Evolutionary conservation across 805 yeast species (phyloP), one percentile per base, ranked within the genome.

Genomic region (Barnettozyma botsteinii): DNA sequence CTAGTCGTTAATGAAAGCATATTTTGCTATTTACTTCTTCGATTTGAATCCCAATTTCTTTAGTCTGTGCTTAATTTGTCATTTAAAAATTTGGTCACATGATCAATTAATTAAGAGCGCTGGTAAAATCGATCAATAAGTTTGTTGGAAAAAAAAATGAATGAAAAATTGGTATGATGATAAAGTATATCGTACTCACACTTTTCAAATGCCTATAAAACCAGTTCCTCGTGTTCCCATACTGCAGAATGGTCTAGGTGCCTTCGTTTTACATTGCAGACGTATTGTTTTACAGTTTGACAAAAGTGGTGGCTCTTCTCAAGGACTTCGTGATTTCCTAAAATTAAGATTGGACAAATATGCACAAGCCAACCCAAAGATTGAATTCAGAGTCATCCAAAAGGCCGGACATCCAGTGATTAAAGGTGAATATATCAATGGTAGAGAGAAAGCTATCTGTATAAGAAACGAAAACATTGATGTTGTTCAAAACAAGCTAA

Each of bases 291-390:
- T 93, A 33, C 82, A 85, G 45, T 93, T 81, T 65, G 88, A 96
- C 67, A 88, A 93, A 70, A 83, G 94, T 81, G 98, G 97, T 31
- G 98, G 97, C 18, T 83, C 95, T 3, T 89, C 98, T 1, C 70
- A 71, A 38, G 97, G 97, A 4, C 74, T 88, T 66, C 62, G 88
- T 57, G 79, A 82, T 40, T 77, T 83, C 44, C 64, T 93, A 31
- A 66, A 71, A 31, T 70, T 59, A 38, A 70, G 74, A 52, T 69
- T 76, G 24, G 65, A 73, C 38, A 47, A 65, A 8, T 63, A 85
- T 42, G 93, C 96, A 4, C 48, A 59, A 17, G 52, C 65, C 34
- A 70, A 85, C 56, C 80, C 85, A 30, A 72, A 75, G 46, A 75
- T 88, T 35, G 82, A 83, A 58, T 83, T 91, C 56, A 79, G 79